A percentile compares a stretch with the other conserved stretches of the same genome.
Evolutionary conservation across 2,329 filamentous ascomycete species (phyloP).

Genomic region (Rutstroemia sp.): DNA sequence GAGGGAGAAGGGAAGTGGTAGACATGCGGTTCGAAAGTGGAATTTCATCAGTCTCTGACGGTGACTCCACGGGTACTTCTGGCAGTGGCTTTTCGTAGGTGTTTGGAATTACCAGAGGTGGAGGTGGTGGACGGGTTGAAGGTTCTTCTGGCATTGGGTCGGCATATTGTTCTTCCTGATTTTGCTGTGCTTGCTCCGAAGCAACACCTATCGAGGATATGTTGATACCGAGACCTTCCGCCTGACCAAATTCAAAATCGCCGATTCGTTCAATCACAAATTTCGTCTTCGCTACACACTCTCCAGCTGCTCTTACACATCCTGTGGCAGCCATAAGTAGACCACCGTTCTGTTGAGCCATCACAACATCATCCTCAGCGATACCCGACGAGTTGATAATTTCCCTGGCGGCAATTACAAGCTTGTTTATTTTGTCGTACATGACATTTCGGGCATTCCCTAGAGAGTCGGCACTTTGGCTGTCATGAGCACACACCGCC

Average conservation of each 20-base stretch:
- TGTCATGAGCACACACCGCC: conserved; percentile 71
- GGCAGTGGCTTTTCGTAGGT: conserved; percentile 60
- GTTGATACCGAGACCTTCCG: conserved; percentile 46
- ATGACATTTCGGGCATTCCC: conserved; percentile 65
- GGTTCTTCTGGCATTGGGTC: conserved; percentile 12
- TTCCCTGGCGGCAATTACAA: conserved; percentile 75
- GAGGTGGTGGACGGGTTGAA: conserved; percentile 35
- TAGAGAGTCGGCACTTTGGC: conserved; percentile 57
- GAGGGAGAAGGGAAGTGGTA: conserved; percentile 44
- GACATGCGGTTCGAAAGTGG: conserved; percentile 31
- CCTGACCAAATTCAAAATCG: conserved; percentile 72
- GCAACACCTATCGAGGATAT: conserved; percentile 31
- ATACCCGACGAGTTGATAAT: conserved; percentile 63
- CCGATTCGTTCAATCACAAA: conserved; percentile 80
- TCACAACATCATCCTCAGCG: conserved; percentile 66
- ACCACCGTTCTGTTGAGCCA: conserved; percentile 70
- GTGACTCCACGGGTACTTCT: conserved; percentile 44
- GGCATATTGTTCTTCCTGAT: conserved; percentile 21
- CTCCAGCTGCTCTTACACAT: conserved; percentile 83
- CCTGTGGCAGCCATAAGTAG: conserved; percentile 73
- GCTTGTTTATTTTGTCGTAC: conserved; percentile 70
- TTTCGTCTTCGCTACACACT: conserved; percentile 83
- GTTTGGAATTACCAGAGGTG: conserved; percentile 38
- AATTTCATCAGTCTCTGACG: conserved; percentile 19
- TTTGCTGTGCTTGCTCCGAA: neutral